Evolutionary conservation across 345 rosid species (phyloP).

Genomic region (Hevea brasiliensis): DNA sequence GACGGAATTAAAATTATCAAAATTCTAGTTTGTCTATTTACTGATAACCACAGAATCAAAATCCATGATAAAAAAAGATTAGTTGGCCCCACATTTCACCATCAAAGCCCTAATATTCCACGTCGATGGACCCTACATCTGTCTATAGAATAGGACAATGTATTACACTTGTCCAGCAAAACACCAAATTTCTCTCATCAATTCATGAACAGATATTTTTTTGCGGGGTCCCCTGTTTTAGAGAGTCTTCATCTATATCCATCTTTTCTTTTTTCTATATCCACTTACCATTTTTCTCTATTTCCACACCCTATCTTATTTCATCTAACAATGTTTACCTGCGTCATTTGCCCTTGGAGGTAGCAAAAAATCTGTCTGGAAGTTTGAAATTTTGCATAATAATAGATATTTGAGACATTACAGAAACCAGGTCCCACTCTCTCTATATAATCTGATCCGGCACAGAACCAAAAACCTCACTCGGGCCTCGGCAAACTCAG

Average conservation of each 20-base stretch:
- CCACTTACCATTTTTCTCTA: slow-evolving; percentile 23
- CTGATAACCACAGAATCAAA: neutral
- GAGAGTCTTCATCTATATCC: slow-evolving; percentile 59
- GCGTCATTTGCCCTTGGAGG: neutral
- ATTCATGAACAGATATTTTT: slow-evolving; percentile 24
- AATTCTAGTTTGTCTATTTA: too few species aligned
- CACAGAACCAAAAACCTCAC: neutral
- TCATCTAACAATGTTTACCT: neutral
- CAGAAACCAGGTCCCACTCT: neutral
- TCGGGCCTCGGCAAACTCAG: too few species aligned
- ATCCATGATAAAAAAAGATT: neutral
- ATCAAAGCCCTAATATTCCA: neutral
- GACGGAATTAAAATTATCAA: too few species aligned
- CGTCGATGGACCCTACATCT: slow-evolving; percentile 18
- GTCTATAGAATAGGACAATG: slow-evolving; percentile 22
- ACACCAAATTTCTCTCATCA: neutral
- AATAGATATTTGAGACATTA: neutral
- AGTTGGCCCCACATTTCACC: slow-evolving; percentile 22
- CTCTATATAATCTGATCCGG: neutral
- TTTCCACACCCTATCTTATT: slow-evolving; percentile 3
- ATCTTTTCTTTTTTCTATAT: slow-evolving; percentile 8
- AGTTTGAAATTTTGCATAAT: neutral
- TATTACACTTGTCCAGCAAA: slow-evolving; percentile 20
- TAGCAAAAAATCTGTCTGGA: slow-evolving; percentile 1
- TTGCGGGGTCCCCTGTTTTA: slow-evolving; percentile 34